Evolutionary conservation across 2,329 filamentous ascomycete species (phyloP), one percentile per base, ranked within the genome.

Genomic region (Leptographium procerum): DNA sequence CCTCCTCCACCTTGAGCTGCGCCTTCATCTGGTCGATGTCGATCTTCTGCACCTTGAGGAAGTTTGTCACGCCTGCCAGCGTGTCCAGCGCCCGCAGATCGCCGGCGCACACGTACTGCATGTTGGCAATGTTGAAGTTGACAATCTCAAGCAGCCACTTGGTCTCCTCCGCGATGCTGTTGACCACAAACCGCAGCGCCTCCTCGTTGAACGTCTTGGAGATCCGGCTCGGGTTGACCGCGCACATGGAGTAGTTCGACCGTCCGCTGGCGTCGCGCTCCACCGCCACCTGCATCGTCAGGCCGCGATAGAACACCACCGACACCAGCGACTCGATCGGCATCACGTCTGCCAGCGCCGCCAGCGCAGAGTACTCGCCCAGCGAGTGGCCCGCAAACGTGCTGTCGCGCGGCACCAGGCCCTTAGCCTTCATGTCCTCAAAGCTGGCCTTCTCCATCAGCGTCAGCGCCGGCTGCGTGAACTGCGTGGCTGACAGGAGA

Each of bases 401-500:
- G 81, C 90, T 96, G 77, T 97, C 92, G 60, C 90, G 83, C 66
- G 96, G 91, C 34, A 99, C 92, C 36, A 99, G 83, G 61, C 95
- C 94, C 81, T 96, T 97, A 67, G 91, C 83, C 69, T 90, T 90
- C 94, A 99, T 97, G 72, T 99, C 95, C 75, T 97, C 94, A 66
- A 99, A 99, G 67, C 90, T 95, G 60, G 94, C 94, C 83, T 99
- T 99, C 80, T 99, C 94, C 95, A 99, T 99, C 55, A 99, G 82
- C 0, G 94, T 99, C 66, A 99, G 78, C 55, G 94, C 94, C 36
- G 94, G 94, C 75, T 99, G 94, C 0, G 94, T 99, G 78, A 99
- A 99, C 71, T 99, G 94, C 5, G 94, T 99, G 4, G 95, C 94
- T 43, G 94, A 99, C 45, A 99, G 82, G 57, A 99, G 82, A 68